Evolutionary conservation across 2,329 filamentous ascomycete genomes (phyloP).

Genomic region (Fusarium abutilonis): DNA sequence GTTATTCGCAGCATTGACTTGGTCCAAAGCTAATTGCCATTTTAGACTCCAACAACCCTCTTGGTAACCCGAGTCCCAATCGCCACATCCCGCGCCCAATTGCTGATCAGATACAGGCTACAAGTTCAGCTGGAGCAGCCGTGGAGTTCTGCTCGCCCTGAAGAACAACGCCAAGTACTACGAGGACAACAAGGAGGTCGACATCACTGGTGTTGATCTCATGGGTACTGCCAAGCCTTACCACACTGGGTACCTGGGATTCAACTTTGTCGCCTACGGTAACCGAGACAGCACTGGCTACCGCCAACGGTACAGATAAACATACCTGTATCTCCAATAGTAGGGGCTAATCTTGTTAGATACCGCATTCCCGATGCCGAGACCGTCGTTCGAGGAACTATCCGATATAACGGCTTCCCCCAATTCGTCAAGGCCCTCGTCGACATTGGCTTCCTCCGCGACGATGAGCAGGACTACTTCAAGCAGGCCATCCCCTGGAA

Average conservation of each 20-base stretch:
- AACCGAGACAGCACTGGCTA: conserved; percentile 92
- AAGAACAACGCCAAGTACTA: conserved; percentile 86
- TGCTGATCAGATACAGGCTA: conserved; percentile 61
- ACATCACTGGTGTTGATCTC: conserved; percentile 71
- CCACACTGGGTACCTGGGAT: conserved; percentile 81
- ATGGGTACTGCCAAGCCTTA: conserved; percentile 92
- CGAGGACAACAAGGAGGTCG: conserved; percentile 78
- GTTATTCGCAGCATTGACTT: conserved; percentile 2
- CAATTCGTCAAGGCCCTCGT: conserved; percentile 89
- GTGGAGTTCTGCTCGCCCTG: conserved; percentile 88
- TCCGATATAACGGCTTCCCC: conserved; percentile 90
- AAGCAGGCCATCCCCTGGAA: conserved; percentile 80
- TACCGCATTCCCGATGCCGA: conserved; percentile 87
- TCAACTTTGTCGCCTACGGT: conserved; percentile 88
- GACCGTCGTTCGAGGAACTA: conserved; percentile 82
- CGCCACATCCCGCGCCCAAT: not conserved
- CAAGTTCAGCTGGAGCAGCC: conserved; percentile 67
- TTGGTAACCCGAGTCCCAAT: conserved; percentile 55
- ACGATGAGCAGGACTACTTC: conserved; percentile 64
- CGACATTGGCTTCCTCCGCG: conserved; percentile 87
- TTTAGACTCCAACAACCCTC: conserved; percentile 78
- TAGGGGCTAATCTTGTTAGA: conserved; percentile 7
- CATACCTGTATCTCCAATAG: not conserved
- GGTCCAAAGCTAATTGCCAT: conserved; percentile 6
- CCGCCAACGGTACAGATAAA: conserved; percentile 77